These are phyloP conservation scores for Arthrobotrys entomopaga DNA, from an alignment of 2,329 filamentous ascomycete species.

Conservation along the genomic window DNA sequence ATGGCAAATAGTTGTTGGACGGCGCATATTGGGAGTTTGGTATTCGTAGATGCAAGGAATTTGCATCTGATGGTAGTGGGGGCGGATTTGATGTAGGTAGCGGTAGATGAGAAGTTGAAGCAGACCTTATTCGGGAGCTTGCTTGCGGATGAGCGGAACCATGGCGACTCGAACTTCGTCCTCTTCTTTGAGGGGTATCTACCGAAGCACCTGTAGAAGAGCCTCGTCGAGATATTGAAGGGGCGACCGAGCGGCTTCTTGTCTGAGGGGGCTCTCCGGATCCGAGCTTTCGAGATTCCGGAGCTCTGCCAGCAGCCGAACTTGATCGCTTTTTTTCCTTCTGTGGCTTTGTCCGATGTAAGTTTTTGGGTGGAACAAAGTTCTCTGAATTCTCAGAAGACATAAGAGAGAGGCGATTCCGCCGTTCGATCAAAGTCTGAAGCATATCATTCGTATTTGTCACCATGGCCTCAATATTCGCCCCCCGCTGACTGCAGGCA, in stretches of 20 bases:
- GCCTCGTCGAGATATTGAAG: slow-evolving; percentile 33
- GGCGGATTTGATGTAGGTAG: slow-evolving; percentile 33
- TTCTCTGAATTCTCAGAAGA: slow-evolving; percentile 26
- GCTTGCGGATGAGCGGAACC: slow-evolving; percentile 10
- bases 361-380: slow-evolving; percentile 3
- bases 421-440: slow-evolving; percentile 43
- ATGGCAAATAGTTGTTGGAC: slow-evolving; percentile 27
- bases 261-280: slow-evolving; percentile 9
- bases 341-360: slow-evolving; percentile 14
- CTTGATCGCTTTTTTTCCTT: slow-evolving; percentile 26
- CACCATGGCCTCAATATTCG: slow-evolving; percentile 52
- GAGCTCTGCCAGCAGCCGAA: slow-evolving; percentile 16
- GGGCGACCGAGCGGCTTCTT: slow-evolving; percentile 41
- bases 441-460: slow-evolving; percentile 53
- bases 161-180: slow-evolving; percentile 10
- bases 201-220: slow-evolving; percentile 6
- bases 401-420: slow-evolving; percentile 48
- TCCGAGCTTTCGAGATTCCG: slow-evolving; percentile 20
- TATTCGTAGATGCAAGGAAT: slow-evolving; percentile 21
- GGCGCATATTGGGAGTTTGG: slow-evolving; percentile 11
- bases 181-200: slow-evolving; percentile 3
- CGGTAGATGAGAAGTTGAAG: slow-evolving; percentile 38
- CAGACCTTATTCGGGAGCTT: slow-evolving; percentile 24
- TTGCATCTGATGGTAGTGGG: slow-evolving; percentile 21
- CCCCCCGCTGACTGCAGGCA: slow-evolving; percentile 41